Evolutionary conservation across 2,329 filamentous ascomycete species (phyloP), one percentile per base, ranked within the genome.

Genomic region (Epichloe uncinata): DNA sequence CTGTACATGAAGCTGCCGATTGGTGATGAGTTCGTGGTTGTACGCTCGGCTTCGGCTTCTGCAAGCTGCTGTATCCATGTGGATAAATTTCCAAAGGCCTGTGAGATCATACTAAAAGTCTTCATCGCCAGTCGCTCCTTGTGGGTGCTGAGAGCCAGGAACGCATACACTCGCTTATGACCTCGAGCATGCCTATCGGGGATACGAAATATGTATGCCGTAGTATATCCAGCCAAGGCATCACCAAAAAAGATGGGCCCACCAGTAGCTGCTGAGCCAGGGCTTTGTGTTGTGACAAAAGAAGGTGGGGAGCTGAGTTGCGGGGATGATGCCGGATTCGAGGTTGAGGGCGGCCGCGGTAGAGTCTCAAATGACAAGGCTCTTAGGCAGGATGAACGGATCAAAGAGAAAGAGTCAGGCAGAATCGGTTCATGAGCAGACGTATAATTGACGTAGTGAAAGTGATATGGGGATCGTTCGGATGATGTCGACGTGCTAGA

Each of bases 211-310:
- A 84, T 81, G 63, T 82, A 84, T 13, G 81, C 81, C 0, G 81
- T 85, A 0, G 81, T 85, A 63, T 83, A 84, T 33, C 81, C 81
- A 1, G 80, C 75, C 0, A 75, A 62, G 1, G 78, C 73, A 58
- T 85, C 81, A 33, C 81, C 81, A 52, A 85, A 84, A 26, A 85
- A 83, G 48, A 85, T 82, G 33, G 81, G 79, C 0, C 81, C 81
- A 3, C 80, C 81, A 3, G 78, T 79, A 1, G 75, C 72, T 15
- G 79, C 70, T 37, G 75, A 69, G 50, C 76, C 69, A 53, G 75
- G 62, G 59, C 71, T 71, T 56, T 77, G 75, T 2, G 74, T 73
- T 1, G 76, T 78, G 30, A 78, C 71, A 56, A 77, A 78, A 12
- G 71, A 70, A 11, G 74, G 70, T 3, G 73, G 69, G 33, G 64